Conservation (phyloP, 768 basidiomycete genomes). For the Butyriboletus loyo region DNA sequence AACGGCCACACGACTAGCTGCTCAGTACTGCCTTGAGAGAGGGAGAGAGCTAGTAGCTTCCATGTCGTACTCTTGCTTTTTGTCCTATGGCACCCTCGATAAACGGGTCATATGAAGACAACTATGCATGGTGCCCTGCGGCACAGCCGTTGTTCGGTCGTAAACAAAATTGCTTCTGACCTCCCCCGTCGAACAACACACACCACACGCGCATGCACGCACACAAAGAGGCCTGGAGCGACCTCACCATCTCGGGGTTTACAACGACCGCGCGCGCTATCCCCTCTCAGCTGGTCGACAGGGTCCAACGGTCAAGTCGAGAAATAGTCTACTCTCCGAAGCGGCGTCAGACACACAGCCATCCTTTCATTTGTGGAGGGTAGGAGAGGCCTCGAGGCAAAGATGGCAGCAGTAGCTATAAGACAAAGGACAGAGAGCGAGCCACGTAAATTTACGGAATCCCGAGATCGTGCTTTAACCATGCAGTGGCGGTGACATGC, state of each 20-base stretch:
- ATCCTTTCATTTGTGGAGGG: constrained; percentile 12
- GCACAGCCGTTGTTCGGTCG: background rate
- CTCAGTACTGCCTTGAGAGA: too few species aligned
- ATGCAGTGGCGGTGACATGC: constrained; percentile 30
- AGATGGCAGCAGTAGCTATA: background rate
- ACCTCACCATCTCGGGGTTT: constrained; percentile 8
- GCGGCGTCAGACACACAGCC: constrained; percentile 17
- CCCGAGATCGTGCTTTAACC: background rate
- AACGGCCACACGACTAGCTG: too few species aligned
- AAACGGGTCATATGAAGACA: too few species aligned
- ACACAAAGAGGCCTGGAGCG: background rate
- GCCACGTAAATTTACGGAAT: constrained; percentile 22
- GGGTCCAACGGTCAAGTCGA: constrained; percentile 10
- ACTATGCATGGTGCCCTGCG: too few species aligned
- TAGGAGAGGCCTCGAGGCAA: constrained; percentile 15
- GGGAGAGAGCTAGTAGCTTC: too few species aligned
- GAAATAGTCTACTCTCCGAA: constrained; percentile 2
- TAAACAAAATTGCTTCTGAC: background rate
- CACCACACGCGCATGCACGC: background rate
- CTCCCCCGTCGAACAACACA: background rate
- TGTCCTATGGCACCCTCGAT: too few species aligned
- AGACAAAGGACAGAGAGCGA: background rate
- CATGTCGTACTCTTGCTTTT: too few species aligned
- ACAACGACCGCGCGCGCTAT: constrained; percentile 17
- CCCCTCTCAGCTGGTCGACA: background rate